Base-by-base conservation (phyloP, 2,329 filamentous ascomycete genomes). In the Aspergillus uvarum region DNA sequence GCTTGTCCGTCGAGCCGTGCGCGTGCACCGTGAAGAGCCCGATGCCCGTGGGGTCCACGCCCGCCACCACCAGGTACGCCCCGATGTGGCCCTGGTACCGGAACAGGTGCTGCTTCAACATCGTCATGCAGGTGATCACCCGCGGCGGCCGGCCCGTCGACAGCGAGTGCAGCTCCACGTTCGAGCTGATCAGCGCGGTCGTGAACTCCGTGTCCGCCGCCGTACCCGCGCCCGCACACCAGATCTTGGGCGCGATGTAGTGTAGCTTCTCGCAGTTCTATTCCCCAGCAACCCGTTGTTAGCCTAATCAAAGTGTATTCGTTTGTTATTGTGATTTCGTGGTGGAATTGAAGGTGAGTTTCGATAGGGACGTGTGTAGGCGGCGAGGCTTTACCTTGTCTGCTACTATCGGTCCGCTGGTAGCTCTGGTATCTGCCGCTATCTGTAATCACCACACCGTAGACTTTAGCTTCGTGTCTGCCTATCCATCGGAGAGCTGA, bases 71-170 rank as follows among this genome's bases (percentile, higher is more conserved):
- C 60, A 99, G 89, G 80, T 99, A 99, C 65, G 95, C 95, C 69
- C 96, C 95, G 69, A 99, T 96, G 82, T 99, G 86, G 69, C 95
- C 95, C 79, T 99, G 95, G 84, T 99, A 91, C 71, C 91, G 89
- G 89, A 99, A 99, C 64, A 99, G 90, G 79, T 99, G 95, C 82
- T 99, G 95, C 85, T 99, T 99, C 67, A 99, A 89, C 83, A 99
- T 89, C 54, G 95, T 99, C 95, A 99, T 99, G 84, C 93, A 96
- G 64, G 95, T 99, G 68, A 97, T 93, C 69, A 99, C 96, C 75
- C 95, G 92, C 62, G 95, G 94, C 79, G 95, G 92, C 77, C 95
- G 94, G 78, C 94, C 94, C 31, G 95, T 98, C 59, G 92, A 97
- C 71, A 99, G 89, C 58, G 94, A 87, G 83, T 99, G 95, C 63